Percentiles rank a stretch among this genome's conserved stretches.
These are phyloP conservation scores for Geranomyces variabilis DNA, from an alignment of 192 early-diverging fungal species.

Conservation along the genomic window DNA sequence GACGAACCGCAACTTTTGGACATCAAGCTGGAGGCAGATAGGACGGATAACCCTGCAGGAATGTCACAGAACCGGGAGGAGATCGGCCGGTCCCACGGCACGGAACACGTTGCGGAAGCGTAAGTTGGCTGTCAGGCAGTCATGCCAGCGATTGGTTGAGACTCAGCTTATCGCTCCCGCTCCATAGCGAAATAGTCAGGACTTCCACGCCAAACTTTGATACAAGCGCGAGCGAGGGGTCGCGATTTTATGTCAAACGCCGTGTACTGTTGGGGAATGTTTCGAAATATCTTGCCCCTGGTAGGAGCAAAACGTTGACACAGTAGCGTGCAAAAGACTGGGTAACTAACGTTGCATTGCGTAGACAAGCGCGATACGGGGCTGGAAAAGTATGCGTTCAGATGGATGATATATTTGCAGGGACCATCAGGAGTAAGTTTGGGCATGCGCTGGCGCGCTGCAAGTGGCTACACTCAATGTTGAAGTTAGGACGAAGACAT, in stretches of 20 bases:
- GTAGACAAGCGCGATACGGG: slow-evolving; percentile 50
- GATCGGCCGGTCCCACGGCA: too few species aligned
- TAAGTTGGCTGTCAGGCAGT: too few species aligned
- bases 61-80: too few species aligned
- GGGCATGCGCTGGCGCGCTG: background rate
- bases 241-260: slow-evolving; percentile 57
- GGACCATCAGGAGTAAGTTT: slow-evolving; percentile 45
- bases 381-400: slow-evolving; percentile 41
- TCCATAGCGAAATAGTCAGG: background rate
- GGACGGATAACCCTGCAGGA: too few species aligned
- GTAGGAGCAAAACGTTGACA: background rate
- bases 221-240: slow-evolving; percentile 46
- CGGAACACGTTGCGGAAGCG: too few species aligned
- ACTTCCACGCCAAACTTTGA: slow-evolving; percentile 2
- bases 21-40: too few species aligned
- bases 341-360: background rate
- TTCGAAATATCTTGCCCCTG: slow-evolving; percentile 32
- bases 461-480: background rate
- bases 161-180: too few species aligned
- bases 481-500: slow-evolving; percentile 41
- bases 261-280: slow-evolving; percentile 46
- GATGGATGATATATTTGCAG: slow-evolving; percentile 92
- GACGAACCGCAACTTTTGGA: too few species aligned
- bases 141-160: too few species aligned
- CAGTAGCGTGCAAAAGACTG: too few species aligned